A percentile compares a stretch with the other conserved stretches of the same genome.
These are phyloP conservation scores for Talaromyces funiculosus DNA, from an alignment of 2,329 filamentous ascomycete species.

Conservation along the genomic window DNA sequence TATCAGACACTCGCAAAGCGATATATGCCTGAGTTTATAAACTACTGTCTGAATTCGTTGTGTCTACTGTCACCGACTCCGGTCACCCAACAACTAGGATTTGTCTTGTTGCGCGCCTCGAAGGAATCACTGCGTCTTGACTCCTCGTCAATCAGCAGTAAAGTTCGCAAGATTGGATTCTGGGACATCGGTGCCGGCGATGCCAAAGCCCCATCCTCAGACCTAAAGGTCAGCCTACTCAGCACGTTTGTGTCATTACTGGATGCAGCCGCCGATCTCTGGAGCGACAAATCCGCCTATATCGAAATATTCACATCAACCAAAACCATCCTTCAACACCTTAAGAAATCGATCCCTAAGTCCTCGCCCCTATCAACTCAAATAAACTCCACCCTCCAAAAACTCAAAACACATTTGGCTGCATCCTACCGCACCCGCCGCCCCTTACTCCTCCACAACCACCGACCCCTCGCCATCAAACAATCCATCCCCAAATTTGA, in stretches of 20 bases:
- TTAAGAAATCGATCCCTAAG: constrained; percentile 6
- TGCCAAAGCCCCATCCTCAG: constrained; percentile 27
- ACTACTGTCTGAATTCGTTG: constrained; percentile 72
- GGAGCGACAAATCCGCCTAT: constrained; percentile 69
- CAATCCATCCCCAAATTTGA: constrained; percentile 90
- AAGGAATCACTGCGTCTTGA: constrained; percentile 48
- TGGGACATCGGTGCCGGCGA: constrained; percentile 47
- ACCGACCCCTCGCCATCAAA: constrained; percentile 82
- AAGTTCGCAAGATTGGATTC: constrained; percentile 53
- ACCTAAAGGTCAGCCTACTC: constrained; percentile 56
- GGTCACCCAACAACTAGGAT: constrained; percentile 43
- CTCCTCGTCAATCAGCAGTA: constrained; percentile 22
- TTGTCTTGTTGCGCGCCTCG: constrained; percentile 59
- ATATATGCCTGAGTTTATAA: constrained; percentile 82
- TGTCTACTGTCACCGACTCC: constrained; percentile 58
- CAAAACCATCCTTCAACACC: constrained; percentile 45
- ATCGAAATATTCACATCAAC: constrained; percentile 69
- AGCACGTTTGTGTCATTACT: constrained; percentile 61
- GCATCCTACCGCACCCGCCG: constrained; percentile 63
- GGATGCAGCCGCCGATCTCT: constrained; percentile 63
- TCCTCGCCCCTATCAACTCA: constrained; percentile 16
- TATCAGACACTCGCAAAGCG: constrained; percentile 80
- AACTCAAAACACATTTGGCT: constrained; percentile 43
- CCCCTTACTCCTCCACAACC: constrained; percentile 81
- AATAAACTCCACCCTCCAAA: constrained; percentile 27